A percentile compares a stretch with the other conserved stretches of the same genome.
Evolutionary conservation across 2,329 filamentous ascomycete species (phyloP).

Genomic region (Aureobasidium sp.): DNA sequence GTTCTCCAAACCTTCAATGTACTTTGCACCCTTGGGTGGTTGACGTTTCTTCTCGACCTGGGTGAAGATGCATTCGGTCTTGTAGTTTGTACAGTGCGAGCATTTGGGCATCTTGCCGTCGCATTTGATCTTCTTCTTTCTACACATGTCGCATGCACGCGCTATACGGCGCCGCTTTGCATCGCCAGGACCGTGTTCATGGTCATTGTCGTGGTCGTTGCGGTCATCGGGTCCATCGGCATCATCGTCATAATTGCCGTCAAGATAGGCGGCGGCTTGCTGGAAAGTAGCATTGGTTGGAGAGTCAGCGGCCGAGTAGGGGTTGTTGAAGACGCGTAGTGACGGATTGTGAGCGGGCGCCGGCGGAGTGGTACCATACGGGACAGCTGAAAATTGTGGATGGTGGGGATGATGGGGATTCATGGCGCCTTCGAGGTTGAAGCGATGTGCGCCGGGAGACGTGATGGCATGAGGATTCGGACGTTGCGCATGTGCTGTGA

Average conservation of each 20-base stretch:
- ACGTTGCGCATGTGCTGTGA: not conserved
- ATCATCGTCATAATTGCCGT: slow-evolving; percentile 22
- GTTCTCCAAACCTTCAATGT: slow-evolving; percentile 95
- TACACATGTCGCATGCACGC: slow-evolving; percentile 90
- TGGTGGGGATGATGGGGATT: slow-evolving; percentile 10
- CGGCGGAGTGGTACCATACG: slow-evolving; percentile 10
- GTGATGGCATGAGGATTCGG: not conserved
- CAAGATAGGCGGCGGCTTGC: slow-evolving; percentile 16
- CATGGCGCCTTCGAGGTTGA: slow-evolving; percentile 7
- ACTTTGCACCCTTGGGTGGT: slow-evolving; percentile 95
- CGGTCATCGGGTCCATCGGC: slow-evolving; percentile 43
- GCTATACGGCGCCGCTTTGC: slow-evolving; percentile 85
- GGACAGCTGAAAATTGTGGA: not conserved
- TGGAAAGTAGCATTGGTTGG: slow-evolving; percentile 7
- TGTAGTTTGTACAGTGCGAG: slow-evolving; percentile 95
- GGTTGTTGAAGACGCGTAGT: slow-evolving; percentile 12
- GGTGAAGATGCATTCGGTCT: slow-evolving; percentile 94
- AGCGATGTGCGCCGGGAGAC: not conserved
- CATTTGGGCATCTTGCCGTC: slow-evolving; percentile 93
- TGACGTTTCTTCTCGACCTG: slow-evolving; percentile 98
- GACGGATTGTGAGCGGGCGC: slow-evolving; percentile 11
- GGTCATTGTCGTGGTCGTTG: slow-evolving; percentile 22
- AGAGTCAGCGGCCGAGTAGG: slow-evolving; percentile 11
- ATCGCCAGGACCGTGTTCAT: slow-evolving; percentile 43
- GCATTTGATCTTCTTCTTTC: slow-evolving; percentile 95